phyloP scores from a whole-genome alignment of 2,329 filamentous ascomycete species.

The Sclerotinia nivalis region DNA sequence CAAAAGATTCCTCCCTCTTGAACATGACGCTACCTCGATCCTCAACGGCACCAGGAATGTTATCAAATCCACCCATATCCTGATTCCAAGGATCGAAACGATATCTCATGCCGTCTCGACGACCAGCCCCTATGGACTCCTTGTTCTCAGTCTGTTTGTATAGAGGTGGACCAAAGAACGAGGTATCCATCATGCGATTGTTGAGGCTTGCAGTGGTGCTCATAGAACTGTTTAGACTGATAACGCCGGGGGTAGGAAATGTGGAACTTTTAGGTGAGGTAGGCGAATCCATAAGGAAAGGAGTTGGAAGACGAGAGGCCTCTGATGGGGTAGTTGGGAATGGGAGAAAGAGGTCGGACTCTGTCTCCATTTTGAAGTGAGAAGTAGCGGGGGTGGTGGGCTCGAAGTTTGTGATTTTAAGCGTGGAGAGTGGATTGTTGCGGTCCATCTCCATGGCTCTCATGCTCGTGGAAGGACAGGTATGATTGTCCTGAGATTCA shows the following conservation, averaged over 20 bases:
- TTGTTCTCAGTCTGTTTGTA: not conserved
- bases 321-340: not conserved
- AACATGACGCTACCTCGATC: not conserved
- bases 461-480: not conserved
- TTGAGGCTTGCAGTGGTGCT: not conserved
- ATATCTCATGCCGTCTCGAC: not conserved
- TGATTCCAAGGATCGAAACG: not conserved
- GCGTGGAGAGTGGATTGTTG: not conserved
- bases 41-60: not conserved
- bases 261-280: not conserved
- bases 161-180: not conserved
- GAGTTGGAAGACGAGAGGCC: not conserved
- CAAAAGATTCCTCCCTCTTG: not conserved
- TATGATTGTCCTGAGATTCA: not conserved
- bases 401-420: not conserved
- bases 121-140: not conserved
- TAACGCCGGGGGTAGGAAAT: not conserved
- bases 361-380: slow-evolving; percentile 2
- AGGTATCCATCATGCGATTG: not conserved
- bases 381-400: not conserved
- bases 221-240: not conserved
- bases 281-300: not conserved
- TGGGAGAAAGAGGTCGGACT: not conserved
- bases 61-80: not conserved
- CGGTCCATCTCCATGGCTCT: not conserved